These are phyloP conservation scores for Taphrina confusa DNA, from an alignment of 1,139 yeast species.

Conservation along the genomic window DNA sequence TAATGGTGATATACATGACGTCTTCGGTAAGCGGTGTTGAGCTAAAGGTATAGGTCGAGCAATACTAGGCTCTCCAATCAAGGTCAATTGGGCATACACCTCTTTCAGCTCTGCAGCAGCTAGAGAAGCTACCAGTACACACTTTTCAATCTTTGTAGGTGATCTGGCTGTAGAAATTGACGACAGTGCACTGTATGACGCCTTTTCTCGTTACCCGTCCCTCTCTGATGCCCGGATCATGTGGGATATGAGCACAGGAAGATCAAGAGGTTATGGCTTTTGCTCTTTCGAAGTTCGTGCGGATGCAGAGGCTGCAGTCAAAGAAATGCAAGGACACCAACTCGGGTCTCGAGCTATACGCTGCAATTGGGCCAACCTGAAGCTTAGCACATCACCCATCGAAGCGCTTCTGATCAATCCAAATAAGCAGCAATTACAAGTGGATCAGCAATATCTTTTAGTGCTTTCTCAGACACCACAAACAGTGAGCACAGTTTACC, in stretches of 20 bases:
- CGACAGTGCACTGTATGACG: slow-evolving; percentile 65
- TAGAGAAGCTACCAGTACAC: slow-evolving; percentile 44
- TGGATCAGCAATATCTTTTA: not conserved
- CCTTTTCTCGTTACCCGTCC: slow-evolving; percentile 64
- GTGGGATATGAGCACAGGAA: slow-evolving; percentile 96
- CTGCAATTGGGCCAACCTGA: slow-evolving; percentile 87
- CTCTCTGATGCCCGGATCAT: slow-evolving; percentile 85
- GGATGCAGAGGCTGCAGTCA: slow-evolving; percentile 76
- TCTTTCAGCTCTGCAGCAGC: slow-evolving; percentile 50
- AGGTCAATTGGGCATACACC: slow-evolving; percentile 83
- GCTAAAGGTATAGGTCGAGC: slow-evolving; percentile 9
- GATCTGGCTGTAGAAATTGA: slow-evolving; percentile 81
- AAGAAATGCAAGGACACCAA: slow-evolving; percentile 70
- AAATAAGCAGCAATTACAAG: not conserved
- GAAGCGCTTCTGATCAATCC: not conserved
- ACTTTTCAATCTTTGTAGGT: slow-evolving; percentile 80
- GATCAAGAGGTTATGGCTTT: slow-evolving; percentile 90
- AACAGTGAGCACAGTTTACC: slow-evolving; percentile 70
- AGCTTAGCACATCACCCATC: slow-evolving; percentile 42
- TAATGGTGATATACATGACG: slow-evolving; percentile 60
- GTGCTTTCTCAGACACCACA: slow-evolving; percentile 16
- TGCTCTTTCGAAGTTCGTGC: slow-evolving; percentile 68
- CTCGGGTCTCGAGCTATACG: slow-evolving; percentile 75
- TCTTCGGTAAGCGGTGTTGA: not conserved
- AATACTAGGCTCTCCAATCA: slow-evolving; percentile 46